A percentile compares a stretch with the other conserved stretches of the same genome.
These are phyloP conservation scores for Aspergillus taichungensis DNA, from an alignment of 495 filamentous ascomycete genomes.

Conservation along the genomic window DNA sequence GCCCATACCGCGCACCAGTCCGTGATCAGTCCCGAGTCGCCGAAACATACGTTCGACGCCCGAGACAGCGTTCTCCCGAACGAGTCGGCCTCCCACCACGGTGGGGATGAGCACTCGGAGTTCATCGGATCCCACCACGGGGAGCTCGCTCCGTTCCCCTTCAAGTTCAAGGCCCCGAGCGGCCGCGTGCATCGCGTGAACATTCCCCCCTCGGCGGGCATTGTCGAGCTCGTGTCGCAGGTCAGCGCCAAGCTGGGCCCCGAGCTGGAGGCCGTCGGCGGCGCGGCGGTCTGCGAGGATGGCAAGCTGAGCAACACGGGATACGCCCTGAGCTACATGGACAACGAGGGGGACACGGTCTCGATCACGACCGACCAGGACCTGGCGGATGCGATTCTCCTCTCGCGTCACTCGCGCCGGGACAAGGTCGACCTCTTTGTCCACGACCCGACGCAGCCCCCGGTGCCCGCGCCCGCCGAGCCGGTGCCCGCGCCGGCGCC, in stretches of 20 bases:
- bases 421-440: conserved; percentile 98
- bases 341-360: conserved; percentile 95
- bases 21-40: conserved; percentile 68
- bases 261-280: conserved; percentile 84
- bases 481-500: conserved; percentile 52
- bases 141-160: conserved; percentile 76
- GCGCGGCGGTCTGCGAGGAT: conserved; percentile 61
- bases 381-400: conserved; percentile 77
- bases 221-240: conserved; percentile 68
- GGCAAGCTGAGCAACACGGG: conserved; percentile 72
- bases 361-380: conserved; percentile 96
- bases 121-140: conserved; percentile 43
- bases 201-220: conserved; percentile 67
- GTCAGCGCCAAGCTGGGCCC: conserved; percentile 79
- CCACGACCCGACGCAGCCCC: conserved; percentile 81
- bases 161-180: conserved; percentile 99
- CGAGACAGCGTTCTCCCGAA: conserved; percentile 80
- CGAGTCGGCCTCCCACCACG: conserved; percentile 91
- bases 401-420: conserved; percentile 63
- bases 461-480: conserved; percentile 58
- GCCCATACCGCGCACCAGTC: conserved; percentile 53
- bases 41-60: conserved; percentile 52
- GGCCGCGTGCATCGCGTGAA: conserved; percentile 91
- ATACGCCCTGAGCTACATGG: conserved; percentile 90
- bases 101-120: conserved; percentile 65